Base-by-base conservation (phyloP, 2,329 filamentous ascomycete species). In the Fusarium udum region DNA sequence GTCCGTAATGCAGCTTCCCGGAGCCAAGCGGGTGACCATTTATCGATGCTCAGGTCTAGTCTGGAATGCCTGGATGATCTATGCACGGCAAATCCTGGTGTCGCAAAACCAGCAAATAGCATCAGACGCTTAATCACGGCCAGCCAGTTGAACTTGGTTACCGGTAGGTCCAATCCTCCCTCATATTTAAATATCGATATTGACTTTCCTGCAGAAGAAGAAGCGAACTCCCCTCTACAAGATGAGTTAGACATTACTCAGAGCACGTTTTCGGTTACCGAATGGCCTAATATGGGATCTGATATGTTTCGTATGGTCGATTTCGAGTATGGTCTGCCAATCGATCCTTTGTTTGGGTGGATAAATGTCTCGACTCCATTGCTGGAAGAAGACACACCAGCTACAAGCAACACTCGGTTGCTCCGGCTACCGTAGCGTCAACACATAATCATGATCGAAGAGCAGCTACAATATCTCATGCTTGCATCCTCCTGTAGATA, bases 261-360 rank as follows among this genome's bases (percentile, higher is more conserved):
- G 5, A 37, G 37, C 31, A 28, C 34, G 6, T 59, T 66, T 6
- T 22, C 46, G 8, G 15, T 26, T 15, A 2, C 42, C 12, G 32
- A 66, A 0, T 67, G 43, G 49, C 16, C 61, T 1, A 24, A 37
- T 11, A 3, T 14, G 1, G 45, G 28, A 1, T 31, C 32, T 1
- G 36, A 48, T 11, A 20, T 22, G 32, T 60, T 53, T 9, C n/a
- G 10, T 1, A 60, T 60, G 6, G 46, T 8, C 3, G 61, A 67
- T 4, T 31, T 6, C 4, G 51, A 66, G 14, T 66, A 43, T 7
- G 31, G 24, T 12, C 18, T 67, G 4, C 51, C 64, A 9, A 53
- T 67, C 0, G 64, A 67, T 40, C 64, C 64, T 0, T 36, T 67
- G 12, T 67, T 67, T 26, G 64, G 64, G 3, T 67, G 62, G 62